Evolutionary conservation across 352 stramenopile species (phyloP).

Genomic region (Phytophthora ohioensis): DNA sequence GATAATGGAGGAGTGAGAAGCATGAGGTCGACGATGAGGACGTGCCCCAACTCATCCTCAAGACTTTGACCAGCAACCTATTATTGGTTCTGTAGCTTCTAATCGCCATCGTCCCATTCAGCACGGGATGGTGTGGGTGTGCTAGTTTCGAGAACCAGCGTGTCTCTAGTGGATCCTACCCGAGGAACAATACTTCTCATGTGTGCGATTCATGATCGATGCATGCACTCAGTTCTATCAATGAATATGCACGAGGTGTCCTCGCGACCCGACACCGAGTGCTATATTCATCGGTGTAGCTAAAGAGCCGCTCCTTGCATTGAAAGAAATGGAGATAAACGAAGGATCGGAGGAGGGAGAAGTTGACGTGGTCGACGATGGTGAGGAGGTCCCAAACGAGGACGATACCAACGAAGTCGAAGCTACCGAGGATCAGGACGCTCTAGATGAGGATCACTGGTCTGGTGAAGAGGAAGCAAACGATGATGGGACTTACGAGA

Average conservation of each 20-base stretch:
- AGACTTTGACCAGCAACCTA: not conserved
- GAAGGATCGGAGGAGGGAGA: not conserved
- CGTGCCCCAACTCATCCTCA: slow-evolving; percentile 16
- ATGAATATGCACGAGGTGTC: no score
- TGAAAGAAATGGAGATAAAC: slow-evolving; percentile 10
- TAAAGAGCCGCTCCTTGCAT: not conserved
- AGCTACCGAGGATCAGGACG: not conserved
- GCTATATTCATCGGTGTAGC: no score
- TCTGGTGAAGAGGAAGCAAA: slow-evolving; percentile 9
- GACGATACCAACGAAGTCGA: slow-evolving; percentile 7
- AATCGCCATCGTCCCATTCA: slow-evolving; percentile 15
- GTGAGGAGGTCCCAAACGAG: slow-evolving; percentile 6
- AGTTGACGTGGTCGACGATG: slow-evolving; percentile 3
- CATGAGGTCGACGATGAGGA: slow-evolving; percentile 10
- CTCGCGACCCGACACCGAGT: no score
- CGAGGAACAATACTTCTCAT: no score
- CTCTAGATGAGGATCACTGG: slow-evolving; percentile 4
- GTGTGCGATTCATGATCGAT: no score
- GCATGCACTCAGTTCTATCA: no score
- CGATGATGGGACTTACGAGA: slow-evolving; percentile 23
- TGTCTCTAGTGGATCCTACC: not conserved
- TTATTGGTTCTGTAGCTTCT: slow-evolving; percentile 10
- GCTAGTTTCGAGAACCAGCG: not conserved
- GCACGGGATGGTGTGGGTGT: slow-evolving; percentile 24
- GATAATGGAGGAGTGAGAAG: not conserved